Evolutionary conservation across 768 basidiomycete genomes (phyloP).

Genomic region (Coprinopsis sp.): DNA sequence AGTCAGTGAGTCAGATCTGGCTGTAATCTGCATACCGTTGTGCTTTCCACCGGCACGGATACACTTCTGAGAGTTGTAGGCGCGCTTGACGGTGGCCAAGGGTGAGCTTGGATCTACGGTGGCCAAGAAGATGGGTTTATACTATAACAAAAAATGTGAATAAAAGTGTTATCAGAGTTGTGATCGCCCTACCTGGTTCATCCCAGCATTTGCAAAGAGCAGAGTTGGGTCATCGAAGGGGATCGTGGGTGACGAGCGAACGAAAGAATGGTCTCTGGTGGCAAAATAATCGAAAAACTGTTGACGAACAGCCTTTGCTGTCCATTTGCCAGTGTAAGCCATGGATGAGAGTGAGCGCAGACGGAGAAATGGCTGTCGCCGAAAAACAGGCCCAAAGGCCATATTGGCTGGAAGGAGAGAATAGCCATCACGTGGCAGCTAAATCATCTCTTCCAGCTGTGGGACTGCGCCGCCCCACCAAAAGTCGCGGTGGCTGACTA

Average conservation of each 20-base stretch:
- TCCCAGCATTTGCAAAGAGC: constrained; percentile 97
- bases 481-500: too few relatives aligned
- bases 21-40: constrained; percentile 56
- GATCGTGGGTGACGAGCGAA: constrained; percentile 87
- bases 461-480: too few relatives aligned
- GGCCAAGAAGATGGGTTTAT: constrained; percentile 96
- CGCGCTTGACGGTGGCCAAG: constrained; percentile 85
- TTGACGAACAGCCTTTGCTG: constrained; percentile 77
- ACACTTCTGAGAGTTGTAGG: constrained; percentile 96
- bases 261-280: constrained; percentile 76
- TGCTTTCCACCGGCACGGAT: constrained; percentile 99
- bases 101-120: constrained; percentile 95
- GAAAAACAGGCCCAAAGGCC: background rate
- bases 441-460: too few relatives aligned
- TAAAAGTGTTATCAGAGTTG: too few relatives aligned
- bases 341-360: constrained; percentile 22
- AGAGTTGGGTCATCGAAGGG: constrained; percentile 98
- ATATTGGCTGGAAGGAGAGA: background rate
- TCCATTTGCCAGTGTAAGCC: constrained; percentile 58
- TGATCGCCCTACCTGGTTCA: constrained; percentile 89
- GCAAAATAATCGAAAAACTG: constrained; percentile 91
- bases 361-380: constrained; percentile 6
- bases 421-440: too few relatives aligned
- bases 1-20: background rate
- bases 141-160: constrained; percentile 45